Evolutionary conservation across 2,329 filamentous ascomycete species (phyloP).

Genomic region (Teratosphaeria gauchensis): DNA sequence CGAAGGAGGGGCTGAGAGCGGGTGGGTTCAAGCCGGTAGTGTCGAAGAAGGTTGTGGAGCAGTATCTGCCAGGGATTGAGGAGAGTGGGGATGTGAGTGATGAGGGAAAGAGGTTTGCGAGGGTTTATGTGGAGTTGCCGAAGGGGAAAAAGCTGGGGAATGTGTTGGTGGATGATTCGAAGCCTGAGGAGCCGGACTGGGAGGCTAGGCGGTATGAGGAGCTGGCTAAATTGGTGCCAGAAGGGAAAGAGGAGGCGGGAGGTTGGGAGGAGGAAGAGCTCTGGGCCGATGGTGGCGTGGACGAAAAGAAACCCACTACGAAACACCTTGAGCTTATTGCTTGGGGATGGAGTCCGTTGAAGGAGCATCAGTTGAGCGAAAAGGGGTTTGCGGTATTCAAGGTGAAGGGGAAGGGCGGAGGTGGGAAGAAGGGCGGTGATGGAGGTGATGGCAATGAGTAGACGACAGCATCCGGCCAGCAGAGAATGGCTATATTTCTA

Average conservation of each 20-base stretch:
- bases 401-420: neutral
- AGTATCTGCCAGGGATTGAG: constrained; percentile 11
- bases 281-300: neutral
- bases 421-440: neutral
- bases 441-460: neutral
- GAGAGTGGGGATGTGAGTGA: constrained; percentile 7
- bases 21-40: constrained; percentile 23
- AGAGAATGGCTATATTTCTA: too few species aligned
- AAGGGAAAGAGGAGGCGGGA: constrained; percentile 15
- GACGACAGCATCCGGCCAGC: neutral
- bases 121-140: constrained; percentile 14
- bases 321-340: constrained; percentile 19
- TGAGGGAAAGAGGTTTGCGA: constrained; percentile 15
- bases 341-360: constrained; percentile 23
- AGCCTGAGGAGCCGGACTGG: constrained; percentile 21
- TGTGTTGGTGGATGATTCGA: constrained; percentile 19
- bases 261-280: constrained; percentile 16
- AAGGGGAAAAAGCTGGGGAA: constrained; percentile 22
- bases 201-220: constrained; percentile 18
- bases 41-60: constrained; percentile 15
- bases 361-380: constrained; percentile 7
- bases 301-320: constrained; percentile 1
- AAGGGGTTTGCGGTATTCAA: neutral
- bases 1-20: constrained; percentile 13
- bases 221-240: constrained; percentile 14